These are phyloP conservation scores for Microcos paniculata DNA, from an alignment of 345 rosid genomes.

Conservation along the genomic window DNA sequence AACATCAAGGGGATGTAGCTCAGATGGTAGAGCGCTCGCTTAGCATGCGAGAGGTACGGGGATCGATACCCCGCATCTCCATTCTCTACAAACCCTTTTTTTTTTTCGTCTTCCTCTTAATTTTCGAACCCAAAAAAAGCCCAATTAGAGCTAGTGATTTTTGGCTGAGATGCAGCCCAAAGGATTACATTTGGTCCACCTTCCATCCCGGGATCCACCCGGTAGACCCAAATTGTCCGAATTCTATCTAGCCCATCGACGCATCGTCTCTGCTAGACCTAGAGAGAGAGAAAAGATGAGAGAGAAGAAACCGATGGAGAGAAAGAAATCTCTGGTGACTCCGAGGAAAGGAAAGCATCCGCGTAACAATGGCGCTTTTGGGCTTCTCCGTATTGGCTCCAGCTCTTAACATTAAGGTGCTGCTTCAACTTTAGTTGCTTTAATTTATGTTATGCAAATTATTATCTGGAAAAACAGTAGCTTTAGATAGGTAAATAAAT, in stretches of 20 bases:
- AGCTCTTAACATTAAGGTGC: slow-evolving; percentile 26
- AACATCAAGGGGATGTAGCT: neutral
- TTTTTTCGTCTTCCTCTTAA: neutral
- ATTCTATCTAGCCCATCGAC: neutral
- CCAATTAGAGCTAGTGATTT: neutral
- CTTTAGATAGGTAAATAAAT: neutral
- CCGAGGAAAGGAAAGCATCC: neutral
- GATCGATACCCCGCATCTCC: slow-evolving; percentile 58
- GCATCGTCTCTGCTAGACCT: slow-evolving; percentile 19
- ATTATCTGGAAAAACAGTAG: neutral
- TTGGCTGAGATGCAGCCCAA: no score
- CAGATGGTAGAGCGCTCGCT: slow-evolving; percentile 62
- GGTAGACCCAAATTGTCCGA: no score
- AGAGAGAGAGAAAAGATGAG: neutral
- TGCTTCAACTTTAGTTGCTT: neutral
- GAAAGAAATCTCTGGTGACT: neutral
- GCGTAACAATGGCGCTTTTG: slow-evolving; percentile 27
- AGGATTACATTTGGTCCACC: no score
- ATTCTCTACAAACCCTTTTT: neutral
- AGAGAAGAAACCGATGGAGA: neutral
- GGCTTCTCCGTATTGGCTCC: slow-evolving; percentile 19
- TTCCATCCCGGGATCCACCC: no score
- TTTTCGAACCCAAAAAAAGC: neutral
- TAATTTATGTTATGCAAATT: neutral
- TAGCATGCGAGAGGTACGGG: slow-evolving; percentile 89